Evolutionary conservation across 805 yeast species (phyloP).

Genomic region (Pichia nakasei): DNA sequence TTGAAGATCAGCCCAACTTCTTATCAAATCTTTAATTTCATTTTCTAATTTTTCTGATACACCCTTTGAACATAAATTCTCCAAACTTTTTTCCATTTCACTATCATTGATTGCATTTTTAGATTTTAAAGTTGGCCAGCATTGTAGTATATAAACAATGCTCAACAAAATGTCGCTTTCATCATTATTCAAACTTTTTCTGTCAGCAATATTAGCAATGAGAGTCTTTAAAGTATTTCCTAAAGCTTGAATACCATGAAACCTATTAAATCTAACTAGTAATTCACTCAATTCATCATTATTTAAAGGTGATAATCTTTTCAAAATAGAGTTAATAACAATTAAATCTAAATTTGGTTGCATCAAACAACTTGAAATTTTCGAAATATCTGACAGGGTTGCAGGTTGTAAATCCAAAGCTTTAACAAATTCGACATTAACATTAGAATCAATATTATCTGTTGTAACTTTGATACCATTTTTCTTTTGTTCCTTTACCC

Average conservation of each 20-base stretch:
- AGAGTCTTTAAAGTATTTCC: slow-evolving; percentile 45
- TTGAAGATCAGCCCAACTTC: slow-evolving; percentile 64
- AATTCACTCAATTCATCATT: slow-evolving; percentile 28
- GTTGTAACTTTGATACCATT: slow-evolving; percentile 39
- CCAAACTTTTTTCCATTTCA: slow-evolving; percentile 58
- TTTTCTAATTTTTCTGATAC: slow-evolving; percentile 18
- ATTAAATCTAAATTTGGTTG: slow-evolving; percentile 59
- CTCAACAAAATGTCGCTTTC: slow-evolving; percentile 35
- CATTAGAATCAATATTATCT: slow-evolving; percentile 43
- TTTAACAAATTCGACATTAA: slow-evolving; percentile 58
- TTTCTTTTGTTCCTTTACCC: slow-evolving; percentile 54
- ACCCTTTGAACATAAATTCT: slow-evolving; percentile 25
- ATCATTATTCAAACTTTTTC: slow-evolving; percentile 12
- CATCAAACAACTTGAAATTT: slow-evolving; percentile 72
- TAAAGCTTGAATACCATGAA: slow-evolving; percentile 83
- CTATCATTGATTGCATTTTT: slow-evolving; percentile 70
- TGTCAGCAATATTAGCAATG: slow-evolving; percentile 8
- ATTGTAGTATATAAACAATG: slow-evolving; percentile 47
- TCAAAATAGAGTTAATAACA: slow-evolving; percentile 57
- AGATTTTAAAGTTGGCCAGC: slow-evolving; percentile 62
- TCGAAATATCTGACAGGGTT: slow-evolving; percentile 53
- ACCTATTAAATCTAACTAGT: slow-evolving; percentile 52
- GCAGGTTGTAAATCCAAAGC: slow-evolving; percentile 47
- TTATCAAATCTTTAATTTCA: slow-evolving; percentile 39
- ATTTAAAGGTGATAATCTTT: slow-evolving; percentile 49